Evolutionary conservation across 2,329 filamentous ascomycete genomes (phyloP).

Genomic region (Juglanconis oblonga): DNA sequence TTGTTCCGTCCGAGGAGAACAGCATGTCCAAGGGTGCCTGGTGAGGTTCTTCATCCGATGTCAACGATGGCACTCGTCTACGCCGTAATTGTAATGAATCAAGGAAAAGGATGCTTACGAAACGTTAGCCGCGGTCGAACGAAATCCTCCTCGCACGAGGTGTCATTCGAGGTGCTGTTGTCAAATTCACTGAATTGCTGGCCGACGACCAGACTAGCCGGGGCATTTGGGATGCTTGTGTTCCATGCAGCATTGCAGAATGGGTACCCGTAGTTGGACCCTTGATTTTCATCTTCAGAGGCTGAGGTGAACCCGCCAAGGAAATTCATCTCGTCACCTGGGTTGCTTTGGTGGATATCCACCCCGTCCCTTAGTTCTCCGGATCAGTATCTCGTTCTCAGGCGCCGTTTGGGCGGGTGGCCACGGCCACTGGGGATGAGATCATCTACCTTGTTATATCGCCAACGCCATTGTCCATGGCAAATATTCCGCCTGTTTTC

Average conservation of each 20-base stretch:
- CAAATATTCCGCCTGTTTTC: slow-evolving; percentile 48
- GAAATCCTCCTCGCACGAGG: slow-evolving; percentile 40
- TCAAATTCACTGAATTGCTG: slow-evolving; percentile 45
- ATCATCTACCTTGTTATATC: slow-evolving; percentile 41
- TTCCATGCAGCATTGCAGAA: slow-evolving; percentile 64
- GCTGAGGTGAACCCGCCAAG: slow-evolving; percentile 57
- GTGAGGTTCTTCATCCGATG: slow-evolving; percentile 41
- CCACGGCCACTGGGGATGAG: neutral
- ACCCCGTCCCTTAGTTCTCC: slow-evolving; percentile 38
- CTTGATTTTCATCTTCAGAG: slow-evolving; percentile 19
- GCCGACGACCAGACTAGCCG: slow-evolving; percentile 39
- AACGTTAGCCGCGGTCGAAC: slow-evolving; percentile 54
- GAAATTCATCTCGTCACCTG: slow-evolving; percentile 72
- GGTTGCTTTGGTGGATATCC: slow-evolving; percentile 68
- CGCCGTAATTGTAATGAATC: neutral
- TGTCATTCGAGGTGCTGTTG: slow-evolving; percentile 36
- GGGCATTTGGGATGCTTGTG: slow-evolving; percentile 40
- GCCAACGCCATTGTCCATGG: slow-evolving; percentile 71
- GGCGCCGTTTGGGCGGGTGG: neutral
- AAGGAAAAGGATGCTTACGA: neutral
- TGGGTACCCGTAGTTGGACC: slow-evolving; percentile 40
- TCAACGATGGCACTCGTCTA: neutral
- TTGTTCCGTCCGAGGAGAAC: slow-evolving; percentile 57
- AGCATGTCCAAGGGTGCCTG: slow-evolving; percentile 69
- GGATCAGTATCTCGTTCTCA: neutral